Evolutionary conservation across 352 stramenopile genomes (phyloP), one percentile per base, ranked within the genome.

Genomic region (Pythium dissotocum): DNA sequence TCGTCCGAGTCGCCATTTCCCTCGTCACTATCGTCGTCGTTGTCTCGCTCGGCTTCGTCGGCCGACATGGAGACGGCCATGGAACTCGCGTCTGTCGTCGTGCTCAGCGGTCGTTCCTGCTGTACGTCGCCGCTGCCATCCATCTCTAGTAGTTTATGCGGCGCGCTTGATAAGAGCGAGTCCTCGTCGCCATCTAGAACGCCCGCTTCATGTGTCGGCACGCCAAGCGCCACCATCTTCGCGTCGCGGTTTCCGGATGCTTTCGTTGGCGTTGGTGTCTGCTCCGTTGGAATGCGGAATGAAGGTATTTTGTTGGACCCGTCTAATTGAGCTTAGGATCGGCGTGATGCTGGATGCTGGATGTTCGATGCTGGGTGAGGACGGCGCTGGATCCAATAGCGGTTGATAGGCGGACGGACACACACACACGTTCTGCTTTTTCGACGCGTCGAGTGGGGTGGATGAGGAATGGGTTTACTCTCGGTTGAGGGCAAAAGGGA

Each of bases 1-100:
- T 63, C 61, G 33, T 77, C 77, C 46, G 80, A 79, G 28, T 80
- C 73, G 65, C 69, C 77, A 58, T 69, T 73, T 13, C 71, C 55
- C 2, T 67, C 58, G 38, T 61, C 24, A 13, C 24, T n/a, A 2
- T 53, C 46, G 4, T 63, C 46, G 32, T 63, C 63, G 35, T 68
- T 49, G 10, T 64, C 64, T 13, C 46, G 46, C 46, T 65, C 63
- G 24, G 49, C 24, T 49, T 63, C 55, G 2, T 61, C 58, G 6
- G 58, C 58, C 3, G 64, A 66, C 32, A 71, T 44, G 7, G 65
- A 72, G 53, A 61, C 58, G n/a, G 58, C 53, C 58, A 60, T 46
- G 13, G 65, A 67, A 18, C 58, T 72, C 59, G 65, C 56, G 24
- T 53, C 65, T 10, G 65, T 72, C 59, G 53, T 67, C 26, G 65